Evolutionary conservation across 768 basidiomycete genomes (phyloP).

Genomic region (Mrakia blollopis): DNA sequence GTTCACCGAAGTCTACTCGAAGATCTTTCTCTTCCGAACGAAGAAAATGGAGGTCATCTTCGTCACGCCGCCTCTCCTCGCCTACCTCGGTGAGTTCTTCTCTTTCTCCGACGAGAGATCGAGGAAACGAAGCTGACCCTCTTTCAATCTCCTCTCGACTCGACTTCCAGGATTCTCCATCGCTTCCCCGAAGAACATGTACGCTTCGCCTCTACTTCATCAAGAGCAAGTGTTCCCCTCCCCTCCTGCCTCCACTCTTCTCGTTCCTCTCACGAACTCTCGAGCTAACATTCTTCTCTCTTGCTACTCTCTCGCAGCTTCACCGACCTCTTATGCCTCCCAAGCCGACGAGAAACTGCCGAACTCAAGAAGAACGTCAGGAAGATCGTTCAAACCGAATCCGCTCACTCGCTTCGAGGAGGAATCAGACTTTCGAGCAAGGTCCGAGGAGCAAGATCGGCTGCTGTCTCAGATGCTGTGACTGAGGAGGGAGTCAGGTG

Average conservation of each 20-base stretch:
- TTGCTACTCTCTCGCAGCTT: not conserved
- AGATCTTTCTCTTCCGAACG: slow-evolving; percentile 11
- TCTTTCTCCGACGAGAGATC: not conserved
- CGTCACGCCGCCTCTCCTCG: slow-evolving; percentile 4
- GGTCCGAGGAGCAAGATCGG: not conserved
- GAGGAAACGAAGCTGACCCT: not conserved
- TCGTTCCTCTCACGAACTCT: not conserved
- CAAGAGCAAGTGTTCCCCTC: not conserved
- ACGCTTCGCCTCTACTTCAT: not conserved
- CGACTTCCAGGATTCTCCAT: not conserved
- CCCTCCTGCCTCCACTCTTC: no score
- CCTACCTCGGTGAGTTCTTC: not conserved
- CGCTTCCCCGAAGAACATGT: slow-evolving; percentile 8
- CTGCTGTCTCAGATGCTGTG: not conserved
- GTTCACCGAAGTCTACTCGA: not conserved
- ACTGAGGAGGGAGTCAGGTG: slow-evolving; percentile 4
- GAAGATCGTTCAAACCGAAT: not conserved
- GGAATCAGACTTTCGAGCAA: slow-evolving; percentile 13
- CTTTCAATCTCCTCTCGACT: not conserved
- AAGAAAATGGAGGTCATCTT: slow-evolving; percentile 16
- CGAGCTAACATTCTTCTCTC: not conserved
- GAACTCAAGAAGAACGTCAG: slow-evolving; percentile 14
- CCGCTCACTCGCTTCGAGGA: not conserved
- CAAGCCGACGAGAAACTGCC: not conserved
- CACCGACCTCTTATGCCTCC: slow-evolving; percentile 9